Evolutionary conservation across 2,329 filamentous ascomycete genomes (phyloP), one percentile per base, ranked within the genome.

Genomic region (Colletotrichum cordylinicola): DNA sequence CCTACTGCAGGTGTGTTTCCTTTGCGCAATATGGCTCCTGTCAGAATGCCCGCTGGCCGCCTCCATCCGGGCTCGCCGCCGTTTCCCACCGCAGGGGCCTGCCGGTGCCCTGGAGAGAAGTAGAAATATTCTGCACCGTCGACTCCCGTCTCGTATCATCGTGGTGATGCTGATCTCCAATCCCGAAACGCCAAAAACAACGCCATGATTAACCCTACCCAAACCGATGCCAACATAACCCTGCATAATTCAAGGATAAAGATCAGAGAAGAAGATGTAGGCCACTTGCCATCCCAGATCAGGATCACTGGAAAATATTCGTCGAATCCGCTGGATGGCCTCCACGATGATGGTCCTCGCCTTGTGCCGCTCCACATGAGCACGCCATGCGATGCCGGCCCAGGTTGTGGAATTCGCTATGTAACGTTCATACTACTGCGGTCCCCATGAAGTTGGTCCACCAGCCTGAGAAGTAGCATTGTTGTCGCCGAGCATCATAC

Each of bases 141-240:
- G 29, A 65, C 15, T 33, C 37, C 72, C 48, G 29, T 60, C 65
- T 55, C 67, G 48, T 39, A 48, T 70, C 48, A 66, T 66, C 67
- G 35, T 65, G 35, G 58, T 52, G 67, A 61, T 66, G 72, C 48
- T 33, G 67, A 31, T 74, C 31, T 27, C 61, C 8, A 6, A 27
- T 29, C 72, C 67, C 27, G 15, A 61, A 74, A 74, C 72, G 72
- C 72, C 72, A 24, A 7, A 27, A 43, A 18, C 21, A 65, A 71
- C 72, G 58, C 72, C 72, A 18, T 66, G 37, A 52, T 60, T 56
- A 39, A 71, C 27, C 72, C 6, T 62, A 37, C 27, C 62, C n/a
- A n/a, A 52, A 35, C 60, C 24, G 29, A 52, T 66, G 48, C 72
- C 43, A 9, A 60, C 52, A 60, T 21, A 65, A 74, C 31, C 29